Conservation (phyloP, 108 stramenopile species). For the Chaetoceros tenuissimus region DNA sequence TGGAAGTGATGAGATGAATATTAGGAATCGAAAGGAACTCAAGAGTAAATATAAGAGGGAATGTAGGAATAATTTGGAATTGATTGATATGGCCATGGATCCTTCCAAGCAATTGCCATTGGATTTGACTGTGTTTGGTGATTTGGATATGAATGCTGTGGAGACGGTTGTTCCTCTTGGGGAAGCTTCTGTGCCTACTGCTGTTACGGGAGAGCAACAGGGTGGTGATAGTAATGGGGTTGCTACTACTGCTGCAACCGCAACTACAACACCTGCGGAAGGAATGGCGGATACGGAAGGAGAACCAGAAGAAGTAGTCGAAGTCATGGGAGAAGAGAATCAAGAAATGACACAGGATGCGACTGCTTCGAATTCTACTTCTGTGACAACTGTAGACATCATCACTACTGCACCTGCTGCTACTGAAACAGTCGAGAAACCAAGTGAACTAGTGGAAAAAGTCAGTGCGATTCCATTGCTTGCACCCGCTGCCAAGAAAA, state of each 20-base stretch:
- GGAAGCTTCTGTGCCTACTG: neutral
- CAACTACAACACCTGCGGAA: neutral
- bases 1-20: constrained; percentile 5
- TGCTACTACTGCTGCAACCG: neutral
- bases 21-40: constrained; percentile 49
- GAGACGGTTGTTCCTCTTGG: neutral
- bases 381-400: neutral
- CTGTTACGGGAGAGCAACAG: too few relatives aligned
- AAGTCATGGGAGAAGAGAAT: neutral
- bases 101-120: constrained; percentile 29
- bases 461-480: neutral
- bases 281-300: neutral
- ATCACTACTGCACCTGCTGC: neutral
- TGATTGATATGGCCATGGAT: constrained; percentile 73
- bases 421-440: neutral
- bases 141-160: neutral
- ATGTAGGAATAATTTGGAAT: constrained; percentile 38
- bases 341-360: too few relatives aligned
- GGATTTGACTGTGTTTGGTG: constrained; percentile 17
- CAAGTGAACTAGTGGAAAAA: neutral
- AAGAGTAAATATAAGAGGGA: constrained; percentile 71
- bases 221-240: neutral
- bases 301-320: neutral
- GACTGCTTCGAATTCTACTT: too few relatives aligned
- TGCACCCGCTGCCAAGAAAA: neutral